phyloP scores from a whole-genome alignment of 805 yeast species.

The Lipomyces starkeyi region DNA sequence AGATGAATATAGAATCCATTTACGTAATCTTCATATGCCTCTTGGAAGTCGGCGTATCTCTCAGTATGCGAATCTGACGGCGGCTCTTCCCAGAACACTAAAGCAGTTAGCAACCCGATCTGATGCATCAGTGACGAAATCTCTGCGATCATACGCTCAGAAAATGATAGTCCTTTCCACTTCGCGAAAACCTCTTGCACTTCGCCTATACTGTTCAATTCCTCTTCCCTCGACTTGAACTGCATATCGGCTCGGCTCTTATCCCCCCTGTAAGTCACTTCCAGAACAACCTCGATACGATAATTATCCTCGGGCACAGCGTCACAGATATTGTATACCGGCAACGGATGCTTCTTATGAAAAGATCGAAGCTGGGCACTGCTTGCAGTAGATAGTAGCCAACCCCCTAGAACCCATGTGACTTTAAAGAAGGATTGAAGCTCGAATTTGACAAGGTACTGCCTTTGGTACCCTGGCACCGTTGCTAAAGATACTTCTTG shows the following conservation, averaged over 20 bases:
- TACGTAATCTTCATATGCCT: conserved; percentile 27
- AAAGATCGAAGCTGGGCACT: conserved; percentile 14
- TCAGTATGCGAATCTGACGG: conserved; percentile 13
- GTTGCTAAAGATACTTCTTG: background rate
- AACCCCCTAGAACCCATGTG: conserved; percentile 33
- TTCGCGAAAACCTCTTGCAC: conserved; percentile 24
- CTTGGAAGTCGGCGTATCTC: conserved; percentile 20
- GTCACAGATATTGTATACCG: conserved; percentile 1
- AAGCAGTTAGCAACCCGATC: background rate
- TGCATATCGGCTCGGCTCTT: conserved; percentile 13
- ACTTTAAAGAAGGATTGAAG: conserved; percentile 26
- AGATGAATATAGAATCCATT: conserved; percentile 16
- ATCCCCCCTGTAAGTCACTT: conserved; percentile 16
- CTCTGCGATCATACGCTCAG: conserved; percentile 16
- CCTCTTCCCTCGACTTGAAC: conserved; percentile 21
- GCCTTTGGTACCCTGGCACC: conserved; percentile 24
- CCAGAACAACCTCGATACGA: conserved; percentile 25
- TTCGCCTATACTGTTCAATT: conserved; percentile 14
- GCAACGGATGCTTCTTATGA: conserved; percentile 17
- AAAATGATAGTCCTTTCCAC: conserved; percentile 31
- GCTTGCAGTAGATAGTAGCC: conserved; percentile 21
- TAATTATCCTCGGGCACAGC: conserved; percentile 24
- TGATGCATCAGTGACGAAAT: background rate
- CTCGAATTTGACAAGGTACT: conserved; percentile 32
- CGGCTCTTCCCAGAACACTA: conserved; percentile 30